Evolutionary conservation across 106 monocot species (phyloP).

Genomic region (Acorus gramineus): DNA sequence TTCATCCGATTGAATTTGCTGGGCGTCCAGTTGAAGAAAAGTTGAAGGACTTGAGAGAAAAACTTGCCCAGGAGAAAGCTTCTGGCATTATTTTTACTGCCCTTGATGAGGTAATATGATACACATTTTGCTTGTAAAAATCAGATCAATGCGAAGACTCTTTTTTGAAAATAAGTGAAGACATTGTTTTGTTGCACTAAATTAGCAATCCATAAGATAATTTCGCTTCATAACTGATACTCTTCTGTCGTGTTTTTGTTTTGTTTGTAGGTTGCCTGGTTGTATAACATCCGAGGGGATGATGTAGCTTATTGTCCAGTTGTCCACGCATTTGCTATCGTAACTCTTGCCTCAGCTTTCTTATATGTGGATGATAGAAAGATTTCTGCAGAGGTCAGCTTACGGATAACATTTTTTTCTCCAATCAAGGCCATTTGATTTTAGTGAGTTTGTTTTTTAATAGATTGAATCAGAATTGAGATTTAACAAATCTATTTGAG

Average conservation of each 20-base stretch:
- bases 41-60: slow-evolving; percentile 60
- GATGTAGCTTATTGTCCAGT: slow-evolving; percentile 88
- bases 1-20: slow-evolving; percentile 75
- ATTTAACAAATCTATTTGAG: no score
- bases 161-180: no score
- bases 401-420: slow-evolving; percentile 7
- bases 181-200: no score
- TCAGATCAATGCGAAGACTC: no score
- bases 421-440: neutral
- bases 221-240: neutral
- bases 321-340: slow-evolving; percentile 86
- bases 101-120: slow-evolving; percentile 73
- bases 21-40: slow-evolving; percentile 75
- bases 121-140: no score
- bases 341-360: slow-evolving; percentile 62
- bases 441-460: no score
- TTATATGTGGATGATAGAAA: slow-evolving; percentile 95
- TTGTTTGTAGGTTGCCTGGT: slow-evolving; percentile 72
- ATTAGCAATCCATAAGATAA: neutral
- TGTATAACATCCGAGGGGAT: slow-evolving; percentile 87
- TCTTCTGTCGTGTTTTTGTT: slow-evolving; percentile 1
- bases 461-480: no score
- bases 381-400: slow-evolving; percentile 65
- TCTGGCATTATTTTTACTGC: slow-evolving; percentile 58
- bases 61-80: slow-evolving; percentile 56